A percentile compares a stretch with the other conserved stretches of the same genome.
Conservation (phyloP, 805 yeast genomes). For the Danielia oregonensis region DNA sequence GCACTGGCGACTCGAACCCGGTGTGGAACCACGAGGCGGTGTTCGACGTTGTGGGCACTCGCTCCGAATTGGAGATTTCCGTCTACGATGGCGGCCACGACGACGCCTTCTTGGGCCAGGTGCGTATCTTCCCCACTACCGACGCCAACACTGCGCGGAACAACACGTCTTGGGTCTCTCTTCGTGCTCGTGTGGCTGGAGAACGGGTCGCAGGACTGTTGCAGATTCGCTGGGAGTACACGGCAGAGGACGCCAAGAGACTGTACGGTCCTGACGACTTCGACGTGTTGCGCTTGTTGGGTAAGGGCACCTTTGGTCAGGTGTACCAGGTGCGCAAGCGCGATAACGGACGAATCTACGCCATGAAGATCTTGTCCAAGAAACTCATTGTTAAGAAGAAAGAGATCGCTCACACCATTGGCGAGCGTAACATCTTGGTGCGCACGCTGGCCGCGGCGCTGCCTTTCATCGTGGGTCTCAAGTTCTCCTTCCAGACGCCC, state of each 20-base stretch:
- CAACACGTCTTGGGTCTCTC: slow-evolving; percentile 67
- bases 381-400: slow-evolving; percentile 94
- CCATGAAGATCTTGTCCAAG: slow-evolving; percentile 94
- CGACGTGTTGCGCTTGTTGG: slow-evolving; percentile 83
- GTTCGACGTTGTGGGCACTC: slow-evolving; percentile 85
- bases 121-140: slow-evolving; percentile 63
- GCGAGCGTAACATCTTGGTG: slow-evolving; percentile 92
- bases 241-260: slow-evolving; percentile 59
- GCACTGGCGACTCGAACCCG: slow-evolving; percentile 47
- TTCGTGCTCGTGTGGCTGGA: slow-evolving; percentile 70
- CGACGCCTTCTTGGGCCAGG: slow-evolving; percentile 85
- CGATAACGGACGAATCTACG: slow-evolving; percentile 88
- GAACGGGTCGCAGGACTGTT: slow-evolving; percentile 78
- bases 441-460: slow-evolving; percentile 85
- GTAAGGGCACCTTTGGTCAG: slow-evolving; percentile 97
- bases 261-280: slow-evolving; percentile 93
- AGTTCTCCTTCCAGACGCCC: slow-evolving; percentile 95
- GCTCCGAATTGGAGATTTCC: slow-evolving; percentile 82
- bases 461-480: slow-evolving; percentile 93
- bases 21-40: slow-evolving; percentile 90
- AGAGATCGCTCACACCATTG: slow-evolving; percentile 97
- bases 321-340: slow-evolving; percentile 92
- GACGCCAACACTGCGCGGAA: slow-evolving; percentile 31
- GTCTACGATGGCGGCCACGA: slow-evolving; percentile 81
- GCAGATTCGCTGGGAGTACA: slow-evolving; percentile 68